These are phyloP conservation scores for Gaertneriomyces sp. DNA, from an alignment of 192 early-diverging fungal genomes.

Conservation along the genomic window DNA sequence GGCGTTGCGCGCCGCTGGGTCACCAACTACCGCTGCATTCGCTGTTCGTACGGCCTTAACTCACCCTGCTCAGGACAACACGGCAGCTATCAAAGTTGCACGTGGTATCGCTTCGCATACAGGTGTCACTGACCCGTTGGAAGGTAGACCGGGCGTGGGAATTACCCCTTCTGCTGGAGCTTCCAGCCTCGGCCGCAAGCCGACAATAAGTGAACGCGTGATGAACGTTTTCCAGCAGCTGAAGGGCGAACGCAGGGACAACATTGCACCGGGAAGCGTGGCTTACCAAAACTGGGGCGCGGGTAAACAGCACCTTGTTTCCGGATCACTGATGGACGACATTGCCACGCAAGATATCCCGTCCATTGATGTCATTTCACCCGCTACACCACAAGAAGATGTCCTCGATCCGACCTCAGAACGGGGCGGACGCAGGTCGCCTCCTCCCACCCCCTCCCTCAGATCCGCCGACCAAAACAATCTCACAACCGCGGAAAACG, in stretches of 20 bases:
- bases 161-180: constrained; percentile 6
- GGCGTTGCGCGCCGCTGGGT: not conserved
- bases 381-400: not conserved
- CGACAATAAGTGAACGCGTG: not conserved
- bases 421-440: not conserved
- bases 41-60: constrained; percentile 13
- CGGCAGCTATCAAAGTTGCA: constrained; percentile 11
- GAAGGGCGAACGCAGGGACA: not conserved
- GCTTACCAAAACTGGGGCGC: constrained; percentile 1
- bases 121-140: not conserved
- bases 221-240: constrained; percentile 6
- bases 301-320: not conserved
- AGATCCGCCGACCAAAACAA: not conserved
- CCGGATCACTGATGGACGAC: not conserved
- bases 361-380: not conserved
- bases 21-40: constrained; percentile 14
- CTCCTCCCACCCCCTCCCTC: constrained; percentile 11
- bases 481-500: not conserved
- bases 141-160: not conserved
- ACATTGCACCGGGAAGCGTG: not conserved
- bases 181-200: not conserved
- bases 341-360: not conserved
- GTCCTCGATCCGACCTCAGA: not conserved
- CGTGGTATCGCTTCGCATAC: not conserved
- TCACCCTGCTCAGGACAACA: not conserved